These are phyloP conservation scores for Globisporangium takayamanum DNA, from an alignment of 352 stramenopile species.

Conservation along the genomic window DNA sequence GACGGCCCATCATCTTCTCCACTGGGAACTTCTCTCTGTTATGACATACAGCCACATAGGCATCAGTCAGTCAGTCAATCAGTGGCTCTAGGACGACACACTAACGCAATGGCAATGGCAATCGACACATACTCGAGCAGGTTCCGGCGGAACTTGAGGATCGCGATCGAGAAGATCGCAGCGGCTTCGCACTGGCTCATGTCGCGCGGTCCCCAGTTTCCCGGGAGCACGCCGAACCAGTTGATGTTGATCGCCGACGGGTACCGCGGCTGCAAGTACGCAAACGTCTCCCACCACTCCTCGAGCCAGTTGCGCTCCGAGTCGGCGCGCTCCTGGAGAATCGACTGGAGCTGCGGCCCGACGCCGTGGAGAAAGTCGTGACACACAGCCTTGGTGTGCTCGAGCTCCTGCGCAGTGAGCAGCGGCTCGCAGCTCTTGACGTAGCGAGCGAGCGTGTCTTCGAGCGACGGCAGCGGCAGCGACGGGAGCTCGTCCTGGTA, in stretches of 20 bases:
- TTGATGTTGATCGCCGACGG: slow-evolving; percentile 96
- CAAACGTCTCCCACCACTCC: slow-evolving; percentile 96
- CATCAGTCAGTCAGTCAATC: slow-evolving; percentile 1
- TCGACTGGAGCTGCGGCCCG: slow-evolving; percentile 86
- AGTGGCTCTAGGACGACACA: neutral
- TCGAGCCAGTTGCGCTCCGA: slow-evolving; percentile 88
- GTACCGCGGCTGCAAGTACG: slow-evolving; percentile 93
- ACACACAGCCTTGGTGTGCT: slow-evolving; percentile 87
- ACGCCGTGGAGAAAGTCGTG: slow-evolving; percentile 87
- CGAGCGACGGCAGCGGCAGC: slow-evolving; percentile 91
- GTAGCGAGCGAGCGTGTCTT: slow-evolving; percentile 92
- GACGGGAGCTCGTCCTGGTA: slow-evolving; percentile 85
- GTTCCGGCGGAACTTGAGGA: slow-evolving; percentile 91
- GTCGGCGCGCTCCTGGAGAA: slow-evolving; percentile 80
- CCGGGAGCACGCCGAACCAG: slow-evolving; percentile 96
- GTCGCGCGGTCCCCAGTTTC: slow-evolving; percentile 88
- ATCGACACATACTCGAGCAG: slow-evolving; percentile 59
- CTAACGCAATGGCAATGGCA: no score
- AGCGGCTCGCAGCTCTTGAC: slow-evolving; percentile 90
- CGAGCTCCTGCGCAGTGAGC: slow-evolving; percentile 81
- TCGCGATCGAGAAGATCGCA: slow-evolving; percentile 78
- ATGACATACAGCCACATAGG: slow-evolving; percentile 2
- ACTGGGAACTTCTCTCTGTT: slow-evolving; percentile 84
- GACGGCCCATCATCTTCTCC: slow-evolving; percentile 91
- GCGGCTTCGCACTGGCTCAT: slow-evolving; percentile 89